Evolutionary conservation across 2,329 filamentous ascomycete genomes (phyloP).

Genomic region (Venturia pyrina): DNA sequence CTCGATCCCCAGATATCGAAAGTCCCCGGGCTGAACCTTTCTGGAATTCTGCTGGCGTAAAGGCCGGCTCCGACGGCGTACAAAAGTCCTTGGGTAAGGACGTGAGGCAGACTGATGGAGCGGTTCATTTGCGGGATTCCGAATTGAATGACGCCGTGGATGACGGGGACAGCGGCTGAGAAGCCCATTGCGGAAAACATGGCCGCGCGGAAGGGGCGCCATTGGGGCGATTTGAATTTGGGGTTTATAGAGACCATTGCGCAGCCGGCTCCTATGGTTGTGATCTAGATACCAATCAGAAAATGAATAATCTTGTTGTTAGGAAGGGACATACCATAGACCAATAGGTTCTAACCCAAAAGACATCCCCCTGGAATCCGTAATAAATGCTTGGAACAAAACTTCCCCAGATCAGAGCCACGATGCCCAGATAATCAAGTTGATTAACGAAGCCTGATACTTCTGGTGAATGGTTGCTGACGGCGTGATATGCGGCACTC

Average conservation of each 20-base stretch:
- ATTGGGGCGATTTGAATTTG: conserved; percentile 70
- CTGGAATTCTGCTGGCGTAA: conserved; percentile 80
- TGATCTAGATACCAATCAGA: conserved; percentile 49
- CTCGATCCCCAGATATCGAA: conserved; percentile 92
- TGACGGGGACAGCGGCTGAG: conserved; percentile 71
- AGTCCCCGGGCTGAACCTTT: conserved; percentile 62
- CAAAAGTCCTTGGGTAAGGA: conserved; percentile 67
- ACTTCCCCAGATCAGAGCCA: conserved; percentile 81
- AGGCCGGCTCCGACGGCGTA: conserved; percentile 80
- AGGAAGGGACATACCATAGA: conserved; percentile 45
- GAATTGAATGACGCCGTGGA: conserved; percentile 63
- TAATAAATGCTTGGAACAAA: conserved; percentile 72
- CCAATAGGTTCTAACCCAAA: conserved; percentile 62
- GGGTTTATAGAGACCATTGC: conserved; percentile 68
- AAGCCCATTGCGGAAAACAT: conserved; percentile 87
- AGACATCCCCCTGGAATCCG: conserved; percentile 50
- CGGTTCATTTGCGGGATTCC: conserved; percentile 56
- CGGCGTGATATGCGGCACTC: conserved; percentile 65
- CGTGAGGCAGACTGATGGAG: conserved; percentile 71
- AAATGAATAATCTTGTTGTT: not conserved
- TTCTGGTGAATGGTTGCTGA: conserved; percentile 70
- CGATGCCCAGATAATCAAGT: conserved; percentile 89
- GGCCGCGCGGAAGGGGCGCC: conserved; percentile 72
- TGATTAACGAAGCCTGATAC: conserved; percentile 83
- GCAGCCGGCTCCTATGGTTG: conserved; percentile 65